A percentile compares a stretch with the other conserved stretches of the same genome.
These are phyloP conservation scores for Diaporthe vaccinii DNA, from an alignment of 2,329 filamentous ascomycete genomes.

Conservation along the genomic window DNA sequence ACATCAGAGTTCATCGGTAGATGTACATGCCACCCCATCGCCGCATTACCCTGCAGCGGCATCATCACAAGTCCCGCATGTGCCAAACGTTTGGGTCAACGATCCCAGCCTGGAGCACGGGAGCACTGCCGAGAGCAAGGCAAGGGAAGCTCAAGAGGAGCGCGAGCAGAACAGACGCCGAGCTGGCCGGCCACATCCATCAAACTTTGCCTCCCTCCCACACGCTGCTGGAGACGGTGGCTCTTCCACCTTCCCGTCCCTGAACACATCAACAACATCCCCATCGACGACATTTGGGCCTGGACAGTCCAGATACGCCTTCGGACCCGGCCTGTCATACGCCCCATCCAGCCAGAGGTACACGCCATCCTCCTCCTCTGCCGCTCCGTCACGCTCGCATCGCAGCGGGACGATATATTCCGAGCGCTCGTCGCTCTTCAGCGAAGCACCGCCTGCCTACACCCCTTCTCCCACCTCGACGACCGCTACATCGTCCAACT, in stretches of 20 bases:
- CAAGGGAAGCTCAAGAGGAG: constrained; percentile 59
- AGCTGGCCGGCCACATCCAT: constrained; percentile 11
- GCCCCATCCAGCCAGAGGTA: constrained; percentile 24
- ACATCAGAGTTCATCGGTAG: neutral
- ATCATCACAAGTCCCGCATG: constrained; percentile 56
- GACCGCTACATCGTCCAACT: constrained; percentile 49
- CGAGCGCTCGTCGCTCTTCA: constrained; percentile 45
- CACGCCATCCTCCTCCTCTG: constrained; percentile 42
- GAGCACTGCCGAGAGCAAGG: constrained; percentile 56
- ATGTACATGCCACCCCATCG: constrained; percentile 25
- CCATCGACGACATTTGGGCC: constrained; percentile 18
- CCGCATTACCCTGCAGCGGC: constrained; percentile 37
- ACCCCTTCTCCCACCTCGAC: constrained; percentile 57
- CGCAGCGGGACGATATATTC: constrained; percentile 50
- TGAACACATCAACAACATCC: neutral
- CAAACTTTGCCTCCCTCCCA: constrained; percentile 23
- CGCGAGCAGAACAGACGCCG: constrained; percentile 44
- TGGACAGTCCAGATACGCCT: constrained; percentile 32
- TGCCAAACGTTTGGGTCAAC: constrained; percentile 63
- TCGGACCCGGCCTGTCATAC: constrained; percentile 25
- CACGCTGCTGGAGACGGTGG: neutral
- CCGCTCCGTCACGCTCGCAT: constrained; percentile 42
- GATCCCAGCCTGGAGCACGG: constrained; percentile 60
- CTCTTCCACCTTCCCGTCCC: neutral
- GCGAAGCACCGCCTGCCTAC: constrained; percentile 66